phyloP scores from a whole-genome alignment of 2,329 filamentous ascomycete species.

The Colletotrichum noveboracense region DNA sequence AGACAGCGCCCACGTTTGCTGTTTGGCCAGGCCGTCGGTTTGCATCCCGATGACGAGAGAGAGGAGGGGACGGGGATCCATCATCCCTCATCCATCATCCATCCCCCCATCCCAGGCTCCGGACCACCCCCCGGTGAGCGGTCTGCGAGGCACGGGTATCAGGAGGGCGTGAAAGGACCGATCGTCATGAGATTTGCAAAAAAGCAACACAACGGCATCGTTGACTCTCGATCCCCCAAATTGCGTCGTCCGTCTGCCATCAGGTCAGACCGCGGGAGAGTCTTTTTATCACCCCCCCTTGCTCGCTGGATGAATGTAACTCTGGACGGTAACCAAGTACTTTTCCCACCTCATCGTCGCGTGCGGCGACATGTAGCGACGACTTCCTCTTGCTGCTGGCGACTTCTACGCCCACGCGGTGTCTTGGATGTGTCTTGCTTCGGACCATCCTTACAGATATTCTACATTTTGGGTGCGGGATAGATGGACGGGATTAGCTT shows the following conservation, averaged over 20 bases:
- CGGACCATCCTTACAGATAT: conserved; percentile 5
- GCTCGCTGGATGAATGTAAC: background rate
- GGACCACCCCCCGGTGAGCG: background rate
- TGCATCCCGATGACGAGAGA: conserved; percentile 14
- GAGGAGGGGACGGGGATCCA: background rate
- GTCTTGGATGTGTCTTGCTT: background rate
- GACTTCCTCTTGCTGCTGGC: background rate
- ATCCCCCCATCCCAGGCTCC: background rate
- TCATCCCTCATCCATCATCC: background rate
- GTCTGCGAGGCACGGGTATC: background rate
- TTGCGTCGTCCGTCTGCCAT: background rate
- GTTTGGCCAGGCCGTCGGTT: conserved; percentile 7
- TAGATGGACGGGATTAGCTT: background rate
- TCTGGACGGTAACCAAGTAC: background rate
- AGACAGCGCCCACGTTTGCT: background rate
- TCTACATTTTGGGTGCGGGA: background rate
- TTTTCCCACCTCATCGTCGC: background rate
- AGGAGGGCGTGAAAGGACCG: conserved; percentile 2
- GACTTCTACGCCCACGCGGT: background rate
- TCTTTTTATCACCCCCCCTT: background rate
- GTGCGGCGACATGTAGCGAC: background rate
- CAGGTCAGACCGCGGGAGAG: background rate
- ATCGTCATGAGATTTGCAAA: conserved; percentile 1
- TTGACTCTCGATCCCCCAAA: background rate
- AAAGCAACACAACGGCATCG: conserved; percentile 5